Percentiles rank a stretch among this genome's conserved stretches.
phyloP scores from a whole-genome alignment of 2,329 filamentous ascomycete genomes.

The Hypoxylon sp. region DNA sequence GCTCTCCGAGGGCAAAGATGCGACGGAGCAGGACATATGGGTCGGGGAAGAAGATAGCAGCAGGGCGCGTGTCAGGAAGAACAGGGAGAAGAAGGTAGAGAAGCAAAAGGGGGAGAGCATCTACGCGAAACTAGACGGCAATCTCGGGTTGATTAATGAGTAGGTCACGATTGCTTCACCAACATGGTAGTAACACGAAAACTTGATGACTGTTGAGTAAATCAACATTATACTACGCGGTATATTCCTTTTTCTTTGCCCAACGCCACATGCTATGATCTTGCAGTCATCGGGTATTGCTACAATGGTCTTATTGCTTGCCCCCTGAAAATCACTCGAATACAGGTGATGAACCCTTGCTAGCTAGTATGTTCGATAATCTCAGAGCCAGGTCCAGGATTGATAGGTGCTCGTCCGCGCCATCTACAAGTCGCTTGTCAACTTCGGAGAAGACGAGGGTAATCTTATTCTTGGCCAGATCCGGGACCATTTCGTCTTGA shows the following conservation, averaged over 20 bases:
- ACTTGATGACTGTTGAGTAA: not conserved
- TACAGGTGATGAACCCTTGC: slow-evolving; percentile 43
- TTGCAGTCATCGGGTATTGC: slow-evolving; percentile 5
- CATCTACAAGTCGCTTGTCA: slow-evolving; percentile 93
- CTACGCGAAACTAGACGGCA: slow-evolving; percentile 62
- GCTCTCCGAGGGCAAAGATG: slow-evolving; percentile 43
- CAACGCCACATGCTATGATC: slow-evolving; percentile 31
- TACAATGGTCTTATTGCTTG: not conserved
- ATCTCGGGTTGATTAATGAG: slow-evolving; percentile 58
- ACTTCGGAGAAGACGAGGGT: slow-evolving; percentile 89
- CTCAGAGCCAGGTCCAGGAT: slow-evolving; percentile 85
- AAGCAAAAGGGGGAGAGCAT: slow-evolving; percentile 45
- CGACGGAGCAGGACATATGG: slow-evolving; percentile 35
- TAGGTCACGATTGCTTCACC: slow-evolving; percentile 13
- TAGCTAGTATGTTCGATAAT: slow-evolving; percentile 75
- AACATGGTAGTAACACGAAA: not conserved
- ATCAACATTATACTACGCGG: slow-evolving; percentile 14
- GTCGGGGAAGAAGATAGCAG: slow-evolving; percentile 31
- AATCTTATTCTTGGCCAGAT: slow-evolving; percentile 89
- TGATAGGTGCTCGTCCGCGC: slow-evolving; percentile 91
- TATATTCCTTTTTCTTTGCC: slow-evolving; percentile 22
- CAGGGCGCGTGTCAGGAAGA: slow-evolving; percentile 30
- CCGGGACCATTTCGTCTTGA: slow-evolving; percentile 82
- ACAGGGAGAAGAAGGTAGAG: slow-evolving; percentile 38
- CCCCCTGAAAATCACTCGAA: slow-evolving; percentile 2